Evolutionary conservation across 148 eudicot genomes (phyloP).

Genomic region (Persicaria maculosa): DNA sequence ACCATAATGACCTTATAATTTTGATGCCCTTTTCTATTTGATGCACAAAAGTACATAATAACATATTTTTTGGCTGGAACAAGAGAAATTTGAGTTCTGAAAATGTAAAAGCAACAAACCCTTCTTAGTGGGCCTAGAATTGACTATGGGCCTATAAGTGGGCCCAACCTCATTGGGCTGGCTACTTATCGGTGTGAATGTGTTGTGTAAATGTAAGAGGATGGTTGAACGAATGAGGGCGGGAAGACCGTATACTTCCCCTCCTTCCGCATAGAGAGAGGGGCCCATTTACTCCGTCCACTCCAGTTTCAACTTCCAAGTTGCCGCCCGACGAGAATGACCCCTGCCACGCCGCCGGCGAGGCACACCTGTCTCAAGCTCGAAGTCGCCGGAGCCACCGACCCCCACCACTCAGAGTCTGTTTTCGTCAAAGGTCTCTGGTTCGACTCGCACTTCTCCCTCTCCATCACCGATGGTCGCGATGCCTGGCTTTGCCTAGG

Average conservation of each 20-base stretch:
- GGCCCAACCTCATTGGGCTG: no score
- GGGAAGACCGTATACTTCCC: neutral
- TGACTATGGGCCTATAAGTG: no score
- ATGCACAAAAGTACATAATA: no score
- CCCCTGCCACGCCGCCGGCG: neutral
- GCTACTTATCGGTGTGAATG: no score
- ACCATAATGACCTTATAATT: no score
- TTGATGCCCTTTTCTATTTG: no score
- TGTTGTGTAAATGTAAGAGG: neutral
- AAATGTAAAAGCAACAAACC: no score
- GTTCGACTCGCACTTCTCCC: conserved; percentile 50
- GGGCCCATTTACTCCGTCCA: neutral
- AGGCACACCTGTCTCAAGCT: conserved; percentile 65
- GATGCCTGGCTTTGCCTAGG: conserved; percentile 69
- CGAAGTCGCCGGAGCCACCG: conserved; percentile 21
- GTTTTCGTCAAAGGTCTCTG: conserved; percentile 74
- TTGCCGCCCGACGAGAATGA: neutral
- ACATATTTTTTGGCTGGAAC: no score
- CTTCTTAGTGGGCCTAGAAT: no score
- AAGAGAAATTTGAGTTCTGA: no score
- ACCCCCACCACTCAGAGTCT: conserved; percentile 18
- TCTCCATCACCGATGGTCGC: conserved; percentile 57
- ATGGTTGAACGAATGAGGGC: neutral
- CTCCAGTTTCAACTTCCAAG: neutral
- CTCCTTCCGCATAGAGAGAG: no score